Evolutionary conservation across 2,329 filamentous ascomycete species (phyloP), one percentile per base, ranked within the genome.

Genomic region (Sporothrix euskadiensis): DNA sequence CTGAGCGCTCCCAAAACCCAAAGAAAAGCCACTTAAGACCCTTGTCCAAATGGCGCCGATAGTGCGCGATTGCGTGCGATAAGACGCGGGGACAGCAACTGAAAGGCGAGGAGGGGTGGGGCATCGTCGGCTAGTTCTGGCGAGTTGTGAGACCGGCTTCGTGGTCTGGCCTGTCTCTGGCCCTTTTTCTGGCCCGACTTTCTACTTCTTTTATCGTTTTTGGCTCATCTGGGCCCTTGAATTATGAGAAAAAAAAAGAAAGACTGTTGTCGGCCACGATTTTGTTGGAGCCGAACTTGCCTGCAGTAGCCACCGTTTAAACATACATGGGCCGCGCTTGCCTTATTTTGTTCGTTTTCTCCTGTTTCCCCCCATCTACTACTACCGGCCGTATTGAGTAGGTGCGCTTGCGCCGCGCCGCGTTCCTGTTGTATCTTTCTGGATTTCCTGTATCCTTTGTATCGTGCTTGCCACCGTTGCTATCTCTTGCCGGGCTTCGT

Each of bases 221-320:
- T 66, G 14, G 41, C 12, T 4, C 14, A 30, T 30, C 7, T 49
- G 65, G 26, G 26, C 14, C 49, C 44, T 26, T 30, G 44, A 35
- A 35, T 12, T 22, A 3, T 12, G 16, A 35, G 44, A 39, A 35
- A 12, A 30, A n/a, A 2, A 26, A 2, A 26, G 26, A 26, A 26
- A 26, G 26, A 4, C n/a, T 54, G 16, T 47, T 19, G 5, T n/a
- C 14, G 44, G 44, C 44, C 44, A 49, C 44, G 44, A 49, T 52
- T 35, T 68, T 22, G 16, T 9, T 56, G 22, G 22, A 66, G 22
- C 44, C 65, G 41, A n/a, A 49, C 49, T 7, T 22, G 6, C n/a
- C 30, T 69, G 66, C 68, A 70, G 68, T 57, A 70, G 49, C 35
- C 52, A 70, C 68, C 68, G 68, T 70, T 70, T 12, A 68, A 26